Evolutionary conservation across 352 stramenopile species (phyloP), one percentile per base, ranked within the genome.

Genomic region (Achlya hypogyna): DNA sequence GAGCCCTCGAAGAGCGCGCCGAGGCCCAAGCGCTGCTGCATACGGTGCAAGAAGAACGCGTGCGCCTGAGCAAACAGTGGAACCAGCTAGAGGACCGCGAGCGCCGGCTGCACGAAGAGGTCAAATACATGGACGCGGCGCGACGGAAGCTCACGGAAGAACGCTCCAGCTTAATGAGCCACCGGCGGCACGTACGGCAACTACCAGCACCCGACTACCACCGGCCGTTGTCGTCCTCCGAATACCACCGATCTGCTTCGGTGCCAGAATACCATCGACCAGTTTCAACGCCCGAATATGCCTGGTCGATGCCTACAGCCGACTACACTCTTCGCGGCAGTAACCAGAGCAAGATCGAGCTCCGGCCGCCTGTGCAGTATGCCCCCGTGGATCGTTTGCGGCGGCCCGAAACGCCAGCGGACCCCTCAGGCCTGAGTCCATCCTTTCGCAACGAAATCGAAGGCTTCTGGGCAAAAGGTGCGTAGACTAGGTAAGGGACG

Each of bases 11-110:
- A 47, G 47, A 49, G 32, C 43, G 40, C 27, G 28, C 25, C 12
- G 28, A 67, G 20, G 60, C 60, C 20, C 28, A 18, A n/a, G 43
- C 60, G 23, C n/a, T 67, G 47, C 28, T 67, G 34, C 29, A 49
- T 20, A n/a, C 51, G 20, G 42, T 60, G 3, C 60, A 67, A 59
- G 60, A 67, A 20, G 60, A 67, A 40, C 20, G 60, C n/a, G 12
- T 28, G 12, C 60, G 45, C 25, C 28, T 67, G 10, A 20, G 35
- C 5, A 67, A 67, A 22, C 45, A 67, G 1, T 49, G 38, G 42
- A 49, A 8, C 12, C 47, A 67, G 45, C 9, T 67, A n/a, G 60
- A 67, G n/a, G 60, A 67, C 12, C 60, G 60, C 28, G 60, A 67
- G 27, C 20, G 42, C 0, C 60, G 60, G 12, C 32, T 67, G 4